Conservation (phyloP, 805 yeast genomes). For the Kuraishia floccosa region DNA sequence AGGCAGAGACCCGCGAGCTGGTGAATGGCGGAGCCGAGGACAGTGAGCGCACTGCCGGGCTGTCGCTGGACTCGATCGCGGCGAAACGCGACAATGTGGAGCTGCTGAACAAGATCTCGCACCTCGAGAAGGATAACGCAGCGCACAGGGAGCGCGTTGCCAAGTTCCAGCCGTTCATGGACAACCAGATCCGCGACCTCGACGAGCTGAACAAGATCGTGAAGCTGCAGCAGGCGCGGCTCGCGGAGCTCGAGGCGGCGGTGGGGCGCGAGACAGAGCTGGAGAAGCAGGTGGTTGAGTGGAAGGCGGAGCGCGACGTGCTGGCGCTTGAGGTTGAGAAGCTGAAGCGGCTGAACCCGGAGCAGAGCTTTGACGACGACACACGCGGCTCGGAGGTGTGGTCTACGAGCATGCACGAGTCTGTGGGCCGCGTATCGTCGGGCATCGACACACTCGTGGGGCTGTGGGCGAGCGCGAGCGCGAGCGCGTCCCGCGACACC, state of each 20-base stretch:
- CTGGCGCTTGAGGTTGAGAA: conserved; percentile 31
- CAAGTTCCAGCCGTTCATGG: conserved; percentile 41
- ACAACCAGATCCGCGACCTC: conserved; percentile 39
- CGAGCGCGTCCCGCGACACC: conserved; percentile 1
- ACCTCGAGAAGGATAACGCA: conserved; percentile 27
- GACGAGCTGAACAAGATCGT: conserved; percentile 42
- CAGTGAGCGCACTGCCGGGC: not conserved
- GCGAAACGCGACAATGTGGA: conserved; percentile 6
- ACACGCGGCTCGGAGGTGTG: conserved; percentile 19
- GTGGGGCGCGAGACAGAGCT: conserved; percentile 31
- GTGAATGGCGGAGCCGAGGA: not conserved
- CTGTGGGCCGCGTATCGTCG: conserved; percentile 5
- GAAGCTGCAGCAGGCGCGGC: conserved; percentile 36
- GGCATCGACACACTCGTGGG: conserved; percentile 9
- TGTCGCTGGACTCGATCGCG: not conserved
- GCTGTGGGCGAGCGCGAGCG: conserved; percentile 5
- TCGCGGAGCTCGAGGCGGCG: conserved; percentile 26
- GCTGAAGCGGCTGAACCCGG: conserved; percentile 17
- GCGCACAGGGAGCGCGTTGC: conserved; percentile 18
- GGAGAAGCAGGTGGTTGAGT: conserved; percentile 32
- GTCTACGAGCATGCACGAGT: conserved; percentile 4
- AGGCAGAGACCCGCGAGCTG: conserved; percentile 2
- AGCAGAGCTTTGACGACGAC: conserved; percentile 19
- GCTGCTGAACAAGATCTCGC: conserved; percentile 19
- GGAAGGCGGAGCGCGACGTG: conserved; percentile 32